These are phyloP conservation scores for Physcomitrellopsis africana DNA, from an alignment of 225 moss, liverwort and hornwort species.

Conservation along the genomic window DNA sequence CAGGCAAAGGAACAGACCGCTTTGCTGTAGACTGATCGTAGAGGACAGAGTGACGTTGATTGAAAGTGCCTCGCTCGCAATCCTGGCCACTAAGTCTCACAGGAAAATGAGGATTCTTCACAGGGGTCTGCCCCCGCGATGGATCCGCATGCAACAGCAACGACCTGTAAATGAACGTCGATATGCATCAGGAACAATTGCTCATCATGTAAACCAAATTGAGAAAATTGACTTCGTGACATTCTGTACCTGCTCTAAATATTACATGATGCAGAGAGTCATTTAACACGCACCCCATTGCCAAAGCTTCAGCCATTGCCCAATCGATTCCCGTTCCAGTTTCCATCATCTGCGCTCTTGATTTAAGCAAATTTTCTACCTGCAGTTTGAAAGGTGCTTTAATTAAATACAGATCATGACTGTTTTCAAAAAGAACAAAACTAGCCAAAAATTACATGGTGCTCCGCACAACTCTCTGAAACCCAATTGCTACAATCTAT, in stretches of 20 bases:
- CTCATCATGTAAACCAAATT: constrained; percentile 12
- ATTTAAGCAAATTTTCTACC: constrained; percentile 57
- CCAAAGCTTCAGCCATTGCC: constrained; percentile 73
- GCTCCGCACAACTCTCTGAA: constrained; percentile 6
- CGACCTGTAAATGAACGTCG: constrained; percentile 48
- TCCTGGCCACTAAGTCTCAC: constrained; percentile 72
- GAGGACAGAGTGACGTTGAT: constrained; percentile 67
- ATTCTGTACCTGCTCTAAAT: constrained; percentile 16
- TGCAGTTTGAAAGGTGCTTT: constrained; percentile 33
- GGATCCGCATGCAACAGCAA: constrained; percentile 63
- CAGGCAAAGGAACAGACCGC: constrained; percentile 39
- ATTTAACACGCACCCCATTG: constrained; percentile 53
- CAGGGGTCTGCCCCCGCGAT: constrained; percentile 47
- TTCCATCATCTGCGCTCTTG: constrained; percentile 62
- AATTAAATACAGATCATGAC: constrained; percentile 14
- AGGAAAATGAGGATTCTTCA: constrained; percentile 59
- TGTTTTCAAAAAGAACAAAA: not conserved
- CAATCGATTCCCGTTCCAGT: constrained; percentile 59
- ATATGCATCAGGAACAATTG: constrained; percentile 11
- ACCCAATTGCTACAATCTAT: constrained; percentile 15
- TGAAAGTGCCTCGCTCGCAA: constrained; percentile 71
- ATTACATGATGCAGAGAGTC: constrained; percentile 8
- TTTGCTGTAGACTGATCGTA: constrained; percentile 64
- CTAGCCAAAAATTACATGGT: not conserved
- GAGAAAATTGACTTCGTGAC: constrained; percentile 13